A percentile compares a stretch with the other conserved stretches of the same genome.
phyloP scores from a whole-genome alignment of 257 asterid genomes.

The Solanum phureja region DNA sequence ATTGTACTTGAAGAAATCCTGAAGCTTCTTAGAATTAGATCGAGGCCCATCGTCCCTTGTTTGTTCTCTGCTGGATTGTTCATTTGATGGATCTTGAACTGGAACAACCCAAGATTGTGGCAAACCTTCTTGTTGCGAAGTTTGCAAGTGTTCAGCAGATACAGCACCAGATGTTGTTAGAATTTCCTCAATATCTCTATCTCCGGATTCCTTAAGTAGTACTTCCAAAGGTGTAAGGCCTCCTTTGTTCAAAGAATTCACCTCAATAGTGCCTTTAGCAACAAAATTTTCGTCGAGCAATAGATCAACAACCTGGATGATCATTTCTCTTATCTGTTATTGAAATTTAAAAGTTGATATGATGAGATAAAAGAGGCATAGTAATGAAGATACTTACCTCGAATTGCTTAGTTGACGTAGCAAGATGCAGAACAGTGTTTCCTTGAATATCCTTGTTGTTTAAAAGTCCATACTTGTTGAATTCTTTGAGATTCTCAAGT shows the following conservation, averaged over 20 bases:
- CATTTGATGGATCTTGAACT: neutral
- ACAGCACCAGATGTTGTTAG: constrained; percentile 6
- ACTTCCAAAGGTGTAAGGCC: constrained; percentile 38
- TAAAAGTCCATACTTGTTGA: neutral
- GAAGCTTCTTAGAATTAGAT: neutral
- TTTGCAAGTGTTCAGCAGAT: neutral
- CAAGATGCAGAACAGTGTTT: constrained; percentile 23
- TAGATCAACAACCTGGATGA: constrained; percentile 25
- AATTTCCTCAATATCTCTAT: constrained; percentile 13
- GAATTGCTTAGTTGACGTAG: constrained; percentile 26
- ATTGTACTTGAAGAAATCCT: constrained; percentile 23
- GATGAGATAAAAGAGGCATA: neutral
- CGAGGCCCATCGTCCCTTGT: neutral
- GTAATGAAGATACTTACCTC: constrained; percentile 16
- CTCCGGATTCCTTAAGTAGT: constrained; percentile 6
- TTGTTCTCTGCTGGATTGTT: neutral
- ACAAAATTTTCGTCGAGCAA: constrained; percentile 17
- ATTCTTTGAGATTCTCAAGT: constrained; percentile 8
- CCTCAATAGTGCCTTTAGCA: constrained; percentile 13
- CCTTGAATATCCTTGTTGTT: constrained; percentile 12
- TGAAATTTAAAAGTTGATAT: neutral
- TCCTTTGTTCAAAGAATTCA: constrained; percentile 32
- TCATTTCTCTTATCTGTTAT: neutral
- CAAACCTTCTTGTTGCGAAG: neutral
- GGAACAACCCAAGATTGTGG: neutral